phyloP scores from a whole-genome alignment of 805 yeast species.

The Maudiozyma barnettii region DNA sequence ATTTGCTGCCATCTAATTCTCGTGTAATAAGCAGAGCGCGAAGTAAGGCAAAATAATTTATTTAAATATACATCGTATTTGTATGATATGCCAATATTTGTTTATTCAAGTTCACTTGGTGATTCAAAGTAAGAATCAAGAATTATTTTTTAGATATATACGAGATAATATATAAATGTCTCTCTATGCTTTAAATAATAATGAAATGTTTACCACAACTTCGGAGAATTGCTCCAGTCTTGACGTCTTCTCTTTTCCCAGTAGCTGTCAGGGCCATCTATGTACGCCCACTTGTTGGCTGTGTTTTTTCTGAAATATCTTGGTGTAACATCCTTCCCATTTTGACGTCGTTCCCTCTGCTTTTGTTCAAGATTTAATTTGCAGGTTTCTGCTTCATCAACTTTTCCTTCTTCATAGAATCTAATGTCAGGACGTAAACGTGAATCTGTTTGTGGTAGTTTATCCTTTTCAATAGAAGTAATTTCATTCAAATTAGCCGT shows the following conservation, averaged over 20 bases:
- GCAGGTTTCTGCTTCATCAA: slow-evolving; percentile 60
- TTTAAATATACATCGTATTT: too few relatives aligned
- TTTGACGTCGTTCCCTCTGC: slow-evolving; percentile 70
- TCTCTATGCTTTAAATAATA: not conserved
- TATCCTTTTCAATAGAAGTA: slow-evolving; percentile 54
- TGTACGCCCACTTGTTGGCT: slow-evolving; percentile 44
- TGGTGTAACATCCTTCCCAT: slow-evolving; percentile 44
- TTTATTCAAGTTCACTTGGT: too few relatives aligned
- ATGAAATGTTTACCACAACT: slow-evolving; percentile 44
- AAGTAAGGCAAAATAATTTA: too few relatives aligned
- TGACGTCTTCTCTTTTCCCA: slow-evolving; percentile 66
- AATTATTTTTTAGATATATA: too few relatives aligned
- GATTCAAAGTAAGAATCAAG: too few relatives aligned
- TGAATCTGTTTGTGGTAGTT: slow-evolving; percentile 78
- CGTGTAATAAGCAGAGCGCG: too few relatives aligned
- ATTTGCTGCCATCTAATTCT: too few relatives aligned
- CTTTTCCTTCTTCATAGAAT: slow-evolving; percentile 57
- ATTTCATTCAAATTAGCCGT: slow-evolving; percentile 76
- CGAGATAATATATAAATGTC: too few relatives aligned
- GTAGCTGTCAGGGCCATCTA: slow-evolving; percentile 53
- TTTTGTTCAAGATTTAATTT: slow-evolving; percentile 65
- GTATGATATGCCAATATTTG: too few relatives aligned
- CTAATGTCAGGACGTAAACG: slow-evolving; percentile 81
- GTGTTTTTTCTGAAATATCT: slow-evolving; percentile 44
- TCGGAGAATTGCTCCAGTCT: slow-evolving; percentile 49